Base-by-base conservation (phyloP, 495 filamentous ascomycete genomes). In the Penicillium cosmopolitanum region DNA sequence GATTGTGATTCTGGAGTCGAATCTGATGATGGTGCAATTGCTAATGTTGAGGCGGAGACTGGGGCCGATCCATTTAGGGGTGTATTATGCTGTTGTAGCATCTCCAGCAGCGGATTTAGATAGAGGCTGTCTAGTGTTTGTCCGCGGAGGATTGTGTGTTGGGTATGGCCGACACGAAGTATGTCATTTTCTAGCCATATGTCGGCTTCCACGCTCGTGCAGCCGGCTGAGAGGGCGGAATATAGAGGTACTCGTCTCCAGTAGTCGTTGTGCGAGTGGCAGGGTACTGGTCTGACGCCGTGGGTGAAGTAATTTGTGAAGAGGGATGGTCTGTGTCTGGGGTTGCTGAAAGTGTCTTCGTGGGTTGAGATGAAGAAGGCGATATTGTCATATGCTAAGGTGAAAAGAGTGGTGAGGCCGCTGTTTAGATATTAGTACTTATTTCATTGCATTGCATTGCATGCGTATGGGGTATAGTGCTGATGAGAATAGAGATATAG, bases 211-310 rank as follows among this genome's bases (percentile, higher is more conserved):
- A 89, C 79, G 13, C 90, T 87, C n/a, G 76, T 84, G 66, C 86
- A 87, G 15, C 77, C 78, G 19, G 74, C 64, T 3, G 54, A 71
- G 31, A 89, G 57, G 3, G 83, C 83, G 5, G 80, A 80, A 53
- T 74, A 81, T 7, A 88, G 51, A 25, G 59, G 55, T 11, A 68
- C 78, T n/a, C 75, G 77, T 3, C 88, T 84, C 66, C 69, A 91
- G 70, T 92, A 92, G 73, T 92, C 89, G 62, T 94, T 94, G 71
- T 93, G 90, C 0, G 87, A 91, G 66, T 64, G 51, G 23, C 61
- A 64, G 18, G 36, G 38, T 10, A 66, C 28, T 11, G 62, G 60
- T 8, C 33, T 52, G 5, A 64, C 50, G 50, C 55, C 64, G 34
- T 60, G 57, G 0, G 56, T 64, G 19, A 31, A 50, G 21, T 31